A percentile compares a stretch with the other conserved stretches of the same genome.
phyloP scores from a whole-genome alignment of 139 green algal species.

The Nannochloris sp. region DNA sequence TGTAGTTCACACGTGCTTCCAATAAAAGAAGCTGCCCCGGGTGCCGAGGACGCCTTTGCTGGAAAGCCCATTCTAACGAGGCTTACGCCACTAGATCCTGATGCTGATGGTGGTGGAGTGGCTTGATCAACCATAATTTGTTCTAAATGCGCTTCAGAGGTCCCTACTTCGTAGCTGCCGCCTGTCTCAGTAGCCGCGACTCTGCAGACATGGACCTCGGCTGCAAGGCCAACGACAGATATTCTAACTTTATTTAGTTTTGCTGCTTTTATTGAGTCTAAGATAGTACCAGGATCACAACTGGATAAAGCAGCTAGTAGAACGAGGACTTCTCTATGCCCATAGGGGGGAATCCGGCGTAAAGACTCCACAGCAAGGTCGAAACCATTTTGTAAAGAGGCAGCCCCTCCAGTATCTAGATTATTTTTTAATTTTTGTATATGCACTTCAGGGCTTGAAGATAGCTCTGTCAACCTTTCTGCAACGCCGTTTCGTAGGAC shows the following conservation, averaged over 20 bases:
- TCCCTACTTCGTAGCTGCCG: constrained; percentile 74
- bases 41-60: constrained; percentile 41
- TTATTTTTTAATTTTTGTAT: constrained; percentile 36
- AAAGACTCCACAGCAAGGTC: constrained; percentile 60
- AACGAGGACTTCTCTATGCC: constrained; percentile 79
- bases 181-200: constrained; percentile 47
- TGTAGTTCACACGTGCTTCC: constrained; percentile 44
- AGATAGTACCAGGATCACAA: constrained; percentile 83
- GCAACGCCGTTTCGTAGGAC: constrained; percentile 75
- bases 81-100: constrained; percentile 27
- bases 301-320: constrained; percentile 76
- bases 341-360: constrained; percentile 72
- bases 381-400: constrained; percentile 82
- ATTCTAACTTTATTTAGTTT: constrained; percentile 49
- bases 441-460: constrained; percentile 50
- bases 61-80: constrained; percentile 86
- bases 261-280: constrained; percentile 50
- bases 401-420: constrained; percentile 49
- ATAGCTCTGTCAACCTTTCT: constrained; percentile 65
- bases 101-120: constrained; percentile 44
- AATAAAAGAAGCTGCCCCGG: constrained; percentile 46
- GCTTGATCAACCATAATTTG: constrained; percentile 58
- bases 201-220: constrained; percentile 78
- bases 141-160: constrained; percentile 65
- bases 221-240: constrained; percentile 65